A percentile compares a stretch with the other conserved stretches of the same genome.
Evolutionary conservation across 257 asterid genomes (phyloP).

Genomic region (Craterostigma plantagineum): DNA sequence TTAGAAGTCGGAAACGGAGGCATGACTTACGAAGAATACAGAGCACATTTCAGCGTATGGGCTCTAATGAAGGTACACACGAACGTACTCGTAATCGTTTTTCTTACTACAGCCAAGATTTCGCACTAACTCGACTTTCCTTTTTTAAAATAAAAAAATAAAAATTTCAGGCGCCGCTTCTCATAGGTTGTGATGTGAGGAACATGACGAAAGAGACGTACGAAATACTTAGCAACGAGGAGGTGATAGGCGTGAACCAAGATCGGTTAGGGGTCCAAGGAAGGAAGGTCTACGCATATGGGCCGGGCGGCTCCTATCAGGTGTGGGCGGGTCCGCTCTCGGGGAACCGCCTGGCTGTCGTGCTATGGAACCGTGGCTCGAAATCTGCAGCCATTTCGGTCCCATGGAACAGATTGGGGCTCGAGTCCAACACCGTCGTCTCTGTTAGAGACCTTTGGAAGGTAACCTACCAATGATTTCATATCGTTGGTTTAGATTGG

Average conservation of each 20-base stretch:
- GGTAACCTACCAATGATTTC: slow-evolving; percentile 28
- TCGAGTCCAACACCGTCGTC: slow-evolving; percentile 47
- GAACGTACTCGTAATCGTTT: no score
- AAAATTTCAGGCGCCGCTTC: slow-evolving; percentile 69
- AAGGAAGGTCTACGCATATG: slow-evolving; percentile 46
- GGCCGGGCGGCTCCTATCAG: slow-evolving; percentile 45
- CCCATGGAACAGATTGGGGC: slow-evolving; percentile 53
- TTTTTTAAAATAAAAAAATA: no score
- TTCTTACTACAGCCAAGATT: not conserved
- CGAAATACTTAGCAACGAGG: slow-evolving; percentile 59
- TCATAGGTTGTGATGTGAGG: slow-evolving; percentile 88
- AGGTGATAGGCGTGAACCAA: slow-evolving; percentile 78
- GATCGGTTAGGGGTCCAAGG: slow-evolving; percentile 92
- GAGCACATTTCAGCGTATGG: slow-evolving; percentile 93
- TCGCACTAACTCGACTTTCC: not conserved
- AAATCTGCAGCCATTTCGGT: slow-evolving; percentile 36
- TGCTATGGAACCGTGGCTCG: slow-evolving; percentile 72
- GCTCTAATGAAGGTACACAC: slow-evolving; percentile 79
- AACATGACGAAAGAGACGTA: slow-evolving; percentile 55
- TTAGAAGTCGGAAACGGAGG: slow-evolving; percentile 98
- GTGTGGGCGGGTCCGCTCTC: slow-evolving; percentile 97
- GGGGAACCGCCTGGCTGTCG: slow-evolving; percentile 51
- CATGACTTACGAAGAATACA: slow-evolving; percentile 70
- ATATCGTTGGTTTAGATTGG: no score
- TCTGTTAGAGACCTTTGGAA: slow-evolving; percentile 79